Evolutionary conservation across 352 stramenopile species (phyloP).

Genomic region (Saprolegnia parasitica): DNA sequence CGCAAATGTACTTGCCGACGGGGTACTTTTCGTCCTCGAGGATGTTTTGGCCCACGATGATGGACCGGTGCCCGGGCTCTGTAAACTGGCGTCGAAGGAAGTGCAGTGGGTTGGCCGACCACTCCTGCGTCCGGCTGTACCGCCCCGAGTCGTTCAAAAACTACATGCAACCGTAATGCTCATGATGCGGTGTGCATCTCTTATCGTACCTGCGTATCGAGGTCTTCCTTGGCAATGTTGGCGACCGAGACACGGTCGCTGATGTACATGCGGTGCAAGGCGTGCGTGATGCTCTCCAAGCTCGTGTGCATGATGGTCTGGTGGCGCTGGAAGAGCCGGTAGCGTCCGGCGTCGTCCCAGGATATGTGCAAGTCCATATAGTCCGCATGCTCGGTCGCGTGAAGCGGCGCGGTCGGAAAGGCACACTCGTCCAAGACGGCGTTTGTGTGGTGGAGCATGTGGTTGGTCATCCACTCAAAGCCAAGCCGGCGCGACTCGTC

Average conservation of each 20-base stretch:
- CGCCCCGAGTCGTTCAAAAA: constrained; percentile 17
- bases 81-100: constrained; percentile 15
- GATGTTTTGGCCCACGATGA: constrained; percentile 22
- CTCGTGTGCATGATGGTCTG: constrained; percentile 9
- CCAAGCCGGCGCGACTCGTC: constrained; percentile 6
- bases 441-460: constrained; percentile 22
- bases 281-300: neutral
- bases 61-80: neutral
- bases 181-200: no score
- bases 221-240: constrained; percentile 19
- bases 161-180: neutral
- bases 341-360: neutral
- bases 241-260: neutral
- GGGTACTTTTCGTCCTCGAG: constrained; percentile 25
- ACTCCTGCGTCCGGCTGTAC: constrained; percentile 6
- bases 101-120: neutral
- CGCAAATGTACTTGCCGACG: constrained; percentile 6
- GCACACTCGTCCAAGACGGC: constrained; percentile 13
- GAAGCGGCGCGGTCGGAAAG: neutral
- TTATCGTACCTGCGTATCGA: constrained; percentile 23
- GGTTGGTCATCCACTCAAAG: constrained; percentile 29
- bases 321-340: constrained; percentile 8
- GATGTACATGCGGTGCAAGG: constrained; percentile 13
- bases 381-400: neutral
- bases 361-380: neutral